Evolutionary conservation across 768 basidiomycete species (phyloP).

Genomic region (Rhizopogon vulgaris): DNA sequence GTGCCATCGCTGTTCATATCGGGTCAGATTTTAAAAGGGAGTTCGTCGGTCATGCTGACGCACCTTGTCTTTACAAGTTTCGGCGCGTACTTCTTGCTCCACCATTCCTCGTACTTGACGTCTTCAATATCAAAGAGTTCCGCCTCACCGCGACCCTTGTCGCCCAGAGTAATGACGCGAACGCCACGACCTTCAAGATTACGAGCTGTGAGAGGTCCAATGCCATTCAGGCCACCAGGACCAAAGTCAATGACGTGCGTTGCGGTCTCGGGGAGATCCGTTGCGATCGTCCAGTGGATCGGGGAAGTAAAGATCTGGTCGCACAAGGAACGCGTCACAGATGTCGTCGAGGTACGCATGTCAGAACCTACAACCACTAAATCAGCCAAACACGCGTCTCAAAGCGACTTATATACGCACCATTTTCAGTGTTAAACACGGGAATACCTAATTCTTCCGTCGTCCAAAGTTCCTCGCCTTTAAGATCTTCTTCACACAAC

Average conservation of each 20-base stretch:
- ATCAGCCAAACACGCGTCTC: slow-evolving; percentile 17
- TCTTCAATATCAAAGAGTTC: slow-evolving; percentile 70
- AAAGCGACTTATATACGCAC: slow-evolving; percentile 37
- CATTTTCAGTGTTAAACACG: slow-evolving; percentile 90
- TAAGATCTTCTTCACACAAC: slow-evolving; percentile 69
- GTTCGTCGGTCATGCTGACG: slow-evolving; percentile 6
- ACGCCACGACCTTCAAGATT: slow-evolving; percentile 94
- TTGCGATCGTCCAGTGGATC: slow-evolving; percentile 91
- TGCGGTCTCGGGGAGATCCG: slow-evolving; percentile 81
- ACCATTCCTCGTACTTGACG: slow-evolving; percentile 79
- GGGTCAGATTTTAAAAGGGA: slow-evolving; percentile 9
- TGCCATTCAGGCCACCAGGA: slow-evolving; percentile 89
- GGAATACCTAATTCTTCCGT: slow-evolving; percentile 67
- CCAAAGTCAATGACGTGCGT: slow-evolving; percentile 98
- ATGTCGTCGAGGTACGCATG: slow-evolving; percentile 59
- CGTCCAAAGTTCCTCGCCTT: slow-evolving; percentile 73
- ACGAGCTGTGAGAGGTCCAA: slow-evolving; percentile 83
- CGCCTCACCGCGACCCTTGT: slow-evolving; percentile 80
- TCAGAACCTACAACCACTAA: slow-evolving; percentile 59
- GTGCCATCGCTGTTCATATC: slow-evolving; percentile 66
- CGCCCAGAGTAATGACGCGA: slow-evolving; percentile 84
- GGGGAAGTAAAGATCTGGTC: slow-evolving; percentile 90
- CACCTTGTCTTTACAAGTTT: slow-evolving; percentile 85
- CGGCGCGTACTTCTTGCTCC: slow-evolving; percentile 87
- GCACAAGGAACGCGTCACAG: slow-evolving; percentile 82